These are phyloP conservation scores for Eudorina sp. DNA, from an alignment of 139 green algal genomes.

Conservation along the genomic window DNA sequence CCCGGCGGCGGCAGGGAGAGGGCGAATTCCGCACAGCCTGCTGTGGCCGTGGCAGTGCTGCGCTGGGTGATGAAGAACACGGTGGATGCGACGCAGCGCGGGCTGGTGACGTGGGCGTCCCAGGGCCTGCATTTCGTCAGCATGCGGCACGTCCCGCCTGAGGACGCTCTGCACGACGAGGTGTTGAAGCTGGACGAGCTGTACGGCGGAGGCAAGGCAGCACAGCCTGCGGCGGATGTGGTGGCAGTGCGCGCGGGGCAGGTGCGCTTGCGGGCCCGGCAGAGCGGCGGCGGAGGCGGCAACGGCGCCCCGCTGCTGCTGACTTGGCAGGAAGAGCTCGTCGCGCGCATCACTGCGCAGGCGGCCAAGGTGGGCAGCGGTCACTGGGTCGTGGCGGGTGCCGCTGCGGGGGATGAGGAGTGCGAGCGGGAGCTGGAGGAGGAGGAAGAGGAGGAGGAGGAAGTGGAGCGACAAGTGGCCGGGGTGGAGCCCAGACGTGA, in stretches of 20 bases:
- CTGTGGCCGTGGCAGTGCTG: constrained; percentile 58
- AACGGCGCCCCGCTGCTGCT: too few species aligned
- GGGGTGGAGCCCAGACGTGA: constrained; percentile 10
- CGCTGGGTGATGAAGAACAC: constrained; percentile 71
- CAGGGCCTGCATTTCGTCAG: constrained; percentile 65
- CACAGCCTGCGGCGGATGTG: background rate
- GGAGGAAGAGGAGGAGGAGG: constrained; percentile 70
- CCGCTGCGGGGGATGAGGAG: constrained; percentile 56
- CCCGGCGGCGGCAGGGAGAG: too few species aligned
- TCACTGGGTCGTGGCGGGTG: background rate
- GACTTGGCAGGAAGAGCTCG: too few species aligned
- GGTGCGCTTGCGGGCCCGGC: too few species aligned
- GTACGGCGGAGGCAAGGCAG: constrained; percentile 40
- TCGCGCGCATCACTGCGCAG: background rate
- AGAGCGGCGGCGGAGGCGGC: too few species aligned
- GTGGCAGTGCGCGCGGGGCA: background rate
- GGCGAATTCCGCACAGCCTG: too few species aligned
- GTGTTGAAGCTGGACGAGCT: constrained; percentile 43
- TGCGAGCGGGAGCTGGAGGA: constrained; percentile 67
- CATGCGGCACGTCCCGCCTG: constrained; percentile 23
- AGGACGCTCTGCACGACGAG: constrained; percentile 58
- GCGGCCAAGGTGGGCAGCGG: constrained; percentile 1
- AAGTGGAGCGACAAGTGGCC: constrained; percentile 58
- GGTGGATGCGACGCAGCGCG: constrained; percentile 54
- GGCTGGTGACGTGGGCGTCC: constrained; percentile 40